Evolutionary conservation across 306 rosid species (phyloP).

Genomic region (Rosa persica): DNA sequence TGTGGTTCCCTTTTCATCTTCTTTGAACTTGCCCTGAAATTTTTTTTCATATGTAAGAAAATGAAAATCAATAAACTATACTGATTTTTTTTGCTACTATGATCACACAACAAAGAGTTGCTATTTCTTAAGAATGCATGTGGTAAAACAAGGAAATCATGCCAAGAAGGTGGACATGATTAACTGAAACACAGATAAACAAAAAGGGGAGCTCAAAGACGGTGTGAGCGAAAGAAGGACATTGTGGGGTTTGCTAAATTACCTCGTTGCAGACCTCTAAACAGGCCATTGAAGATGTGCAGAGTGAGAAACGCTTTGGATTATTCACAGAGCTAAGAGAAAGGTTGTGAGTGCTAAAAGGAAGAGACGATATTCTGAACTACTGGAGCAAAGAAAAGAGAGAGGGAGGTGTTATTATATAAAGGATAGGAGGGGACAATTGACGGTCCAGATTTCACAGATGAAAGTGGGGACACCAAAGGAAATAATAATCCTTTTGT

Average conservation of each 20-base stretch:
- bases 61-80: not conserved
- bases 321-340: constrained; percentile 7
- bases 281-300: constrained; percentile 52
- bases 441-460: constrained; percentile 58
- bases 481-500: constrained; percentile 41
- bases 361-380: constrained; percentile 18
- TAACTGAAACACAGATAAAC: not conserved
- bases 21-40: constrained; percentile 46
- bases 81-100: not conserved
- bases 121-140: constrained; percentile 7
- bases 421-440: constrained; percentile 41
- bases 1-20: constrained; percentile 47
- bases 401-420: constrained; percentile 47
- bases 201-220: not conserved
- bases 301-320: not conserved
- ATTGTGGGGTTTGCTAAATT: constrained; percentile 1
- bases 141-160: not conserved
- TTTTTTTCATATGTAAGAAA: not conserved
- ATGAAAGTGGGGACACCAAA: constrained; percentile 45
- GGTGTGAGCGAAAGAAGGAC: constrained; percentile 1
- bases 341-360: constrained; percentile 25
- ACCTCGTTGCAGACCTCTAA: constrained; percentile 53
- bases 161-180: constrained; percentile 8
- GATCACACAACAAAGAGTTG: not conserved
- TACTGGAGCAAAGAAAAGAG: constrained; percentile 33